Percentiles rank a stretch among this genome's conserved stretches.
Evolutionary conservation across 768 basidiomycete species (phyloP).

Genomic region (Termitomyces sp.): DNA sequence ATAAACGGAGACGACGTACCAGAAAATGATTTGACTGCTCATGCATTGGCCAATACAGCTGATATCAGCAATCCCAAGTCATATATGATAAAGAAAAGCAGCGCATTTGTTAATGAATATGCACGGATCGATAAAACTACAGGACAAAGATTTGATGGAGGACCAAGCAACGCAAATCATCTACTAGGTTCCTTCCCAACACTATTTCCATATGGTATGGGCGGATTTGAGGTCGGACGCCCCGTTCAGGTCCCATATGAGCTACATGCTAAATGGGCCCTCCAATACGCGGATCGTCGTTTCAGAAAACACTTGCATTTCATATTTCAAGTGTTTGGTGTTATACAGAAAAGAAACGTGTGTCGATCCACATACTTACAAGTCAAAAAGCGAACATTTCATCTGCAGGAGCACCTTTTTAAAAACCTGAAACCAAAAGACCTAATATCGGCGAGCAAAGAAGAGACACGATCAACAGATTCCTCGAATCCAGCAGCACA

Average conservation of each 20-base stretch:
- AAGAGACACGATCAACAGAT: constrained; percentile 22
- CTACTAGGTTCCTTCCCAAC: constrained; percentile 6
- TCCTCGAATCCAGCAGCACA: constrained; percentile 25
- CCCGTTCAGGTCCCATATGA: constrained; percentile 4
- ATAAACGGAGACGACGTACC: background rate
- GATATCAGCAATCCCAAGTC: background rate
- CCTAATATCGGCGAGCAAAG: constrained; percentile 27
- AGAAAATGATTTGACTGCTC: background rate
- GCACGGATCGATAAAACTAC: background rate
- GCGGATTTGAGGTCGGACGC: constrained; percentile 8
- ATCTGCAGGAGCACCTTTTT: constrained; percentile 16
- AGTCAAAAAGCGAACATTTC: constrained; percentile 23
- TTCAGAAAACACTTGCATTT: constrained; percentile 27
- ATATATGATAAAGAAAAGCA: background rate
- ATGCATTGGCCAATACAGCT: background rate
- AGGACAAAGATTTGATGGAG: background rate
- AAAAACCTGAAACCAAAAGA: constrained; percentile 23
- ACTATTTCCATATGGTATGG: constrained; percentile 15
- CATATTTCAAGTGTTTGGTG: constrained; percentile 23
- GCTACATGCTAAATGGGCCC: constrained; percentile 19
- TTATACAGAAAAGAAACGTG: constrained; percentile 22
- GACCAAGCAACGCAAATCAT: constrained; percentile 6
- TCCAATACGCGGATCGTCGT: constrained; percentile 23
- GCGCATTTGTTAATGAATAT: constrained; percentile 7
- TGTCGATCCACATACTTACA: constrained; percentile 26